phyloP scores from a whole-genome alignment of 2,329 filamentous ascomycete species.

The Aspergillus sojae region DNA sequence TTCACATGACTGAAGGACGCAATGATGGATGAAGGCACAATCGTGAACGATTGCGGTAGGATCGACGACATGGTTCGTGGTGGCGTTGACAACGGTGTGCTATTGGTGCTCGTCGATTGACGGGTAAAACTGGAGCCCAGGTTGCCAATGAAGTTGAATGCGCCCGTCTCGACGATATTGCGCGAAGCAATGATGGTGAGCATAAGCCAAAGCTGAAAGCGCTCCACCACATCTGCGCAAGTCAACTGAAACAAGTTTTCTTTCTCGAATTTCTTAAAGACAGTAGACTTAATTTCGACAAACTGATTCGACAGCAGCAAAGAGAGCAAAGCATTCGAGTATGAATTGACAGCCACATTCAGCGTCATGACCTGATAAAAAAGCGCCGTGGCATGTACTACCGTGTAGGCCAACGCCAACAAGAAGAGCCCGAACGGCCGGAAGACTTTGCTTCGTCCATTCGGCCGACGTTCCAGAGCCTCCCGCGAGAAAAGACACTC shows the following conservation, averaged over 20 bases:
- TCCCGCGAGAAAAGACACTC: constrained; percentile 95
- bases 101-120: constrained; percentile 40
- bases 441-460: constrained; percentile 87
- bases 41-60: constrained; percentile 85
- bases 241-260: constrained; percentile 96
- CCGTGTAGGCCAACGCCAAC: constrained; percentile 83
- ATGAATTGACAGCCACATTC: constrained; percentile 97
- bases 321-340: constrained; percentile 92
- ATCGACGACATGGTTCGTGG: constrained; percentile 66
- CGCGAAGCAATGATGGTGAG: constrained; percentile 92
- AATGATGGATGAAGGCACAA: constrained; percentile 63
- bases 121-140: constrained; percentile 37
- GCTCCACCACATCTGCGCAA: constrained; percentile 93
- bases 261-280: constrained; percentile 98
- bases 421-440: constrained; percentile 90
- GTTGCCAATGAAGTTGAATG: constrained; percentile 61
- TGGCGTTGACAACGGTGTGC: constrained; percentile 60
- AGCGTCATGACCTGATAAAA: constrained; percentile 98
- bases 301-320: constrained; percentile 96
- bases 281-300: constrained; percentile 96
- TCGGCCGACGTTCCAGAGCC: constrained; percentile 81
- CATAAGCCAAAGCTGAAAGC: constrained; percentile 98
- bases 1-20: constrained; percentile 46
- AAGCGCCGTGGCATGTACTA: constrained; percentile 80
- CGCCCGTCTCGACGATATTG: constrained; percentile 94